Evolutionary conservation across 176 grass and related monocot species (phyloP).

Genomic region (Cenchrus fungigraminus): DNA sequence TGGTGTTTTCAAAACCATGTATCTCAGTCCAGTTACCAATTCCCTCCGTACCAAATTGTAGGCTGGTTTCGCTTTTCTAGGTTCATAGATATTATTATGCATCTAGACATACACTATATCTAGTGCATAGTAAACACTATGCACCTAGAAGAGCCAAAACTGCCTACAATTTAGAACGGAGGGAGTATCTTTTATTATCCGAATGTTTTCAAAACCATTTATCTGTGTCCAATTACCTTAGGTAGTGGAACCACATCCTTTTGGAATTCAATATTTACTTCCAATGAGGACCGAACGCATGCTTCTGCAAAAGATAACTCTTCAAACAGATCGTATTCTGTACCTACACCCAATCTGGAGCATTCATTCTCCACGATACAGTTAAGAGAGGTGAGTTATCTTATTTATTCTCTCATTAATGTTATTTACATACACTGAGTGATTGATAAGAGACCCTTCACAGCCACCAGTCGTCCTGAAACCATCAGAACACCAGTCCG

Average conservation of each 20-base stretch:
- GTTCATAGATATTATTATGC: too few relatives aligned
- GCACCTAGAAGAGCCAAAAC: too few relatives aligned
- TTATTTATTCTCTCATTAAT: slow-evolving; percentile 15
- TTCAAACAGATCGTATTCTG: slow-evolving; percentile 58
- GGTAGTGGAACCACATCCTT: slow-evolving; percentile 69
- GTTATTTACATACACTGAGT: slow-evolving; percentile 29
- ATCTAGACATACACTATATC: too few relatives aligned
- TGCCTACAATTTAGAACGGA: too few relatives aligned
- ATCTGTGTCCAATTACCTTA: slow-evolving; percentile 33
- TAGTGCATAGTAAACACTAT: too few relatives aligned
- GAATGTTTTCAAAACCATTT: background rate
- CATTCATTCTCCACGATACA: slow-evolving; percentile 77
- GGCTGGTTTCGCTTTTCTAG: too few relatives aligned
- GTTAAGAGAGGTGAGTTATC: slow-evolving; percentile 72
- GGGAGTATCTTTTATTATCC: background rate
- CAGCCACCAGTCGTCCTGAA: slow-evolving; percentile 90
- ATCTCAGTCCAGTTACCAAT: background rate
- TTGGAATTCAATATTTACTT: slow-evolving; percentile 88
- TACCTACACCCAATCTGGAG: slow-evolving; percentile 53
- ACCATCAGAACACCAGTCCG: slow-evolving; percentile 88
- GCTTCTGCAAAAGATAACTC: slow-evolving; percentile 65
- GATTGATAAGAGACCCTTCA: slow-evolving; percentile 44
- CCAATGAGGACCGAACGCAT: slow-evolving; percentile 67
- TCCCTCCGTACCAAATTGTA: too few relatives aligned
- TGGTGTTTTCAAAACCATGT: background rate